A percentile compares a stretch with the other conserved stretches of the same genome.
phyloP scores from a whole-genome alignment of 2,329 filamentous ascomycete genomes.

The Hymenoscyphus fructigenus region DNA sequence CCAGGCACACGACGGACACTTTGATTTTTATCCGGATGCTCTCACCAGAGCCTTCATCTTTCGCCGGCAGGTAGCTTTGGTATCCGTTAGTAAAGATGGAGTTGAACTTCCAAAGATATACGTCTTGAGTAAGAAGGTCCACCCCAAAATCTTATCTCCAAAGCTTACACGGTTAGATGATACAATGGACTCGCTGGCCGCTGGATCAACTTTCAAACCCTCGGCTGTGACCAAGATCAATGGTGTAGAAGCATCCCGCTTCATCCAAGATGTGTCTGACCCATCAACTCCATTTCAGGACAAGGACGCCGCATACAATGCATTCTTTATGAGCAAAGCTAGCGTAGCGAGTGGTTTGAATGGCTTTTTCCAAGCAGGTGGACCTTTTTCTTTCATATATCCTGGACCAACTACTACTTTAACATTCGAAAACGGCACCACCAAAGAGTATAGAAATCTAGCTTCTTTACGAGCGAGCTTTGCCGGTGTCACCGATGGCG shows the following conservation, averaged over 20 bases:
- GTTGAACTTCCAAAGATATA: slow-evolving; percentile 52
- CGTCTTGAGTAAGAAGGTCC: slow-evolving; percentile 12
- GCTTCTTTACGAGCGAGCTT: slow-evolving; percentile 37
- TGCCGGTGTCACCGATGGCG: slow-evolving; percentile 23
- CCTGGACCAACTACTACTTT: slow-evolving; percentile 38
- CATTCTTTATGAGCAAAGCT: slow-evolving; percentile 38
- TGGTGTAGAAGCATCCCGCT: slow-evolving; percentile 48
- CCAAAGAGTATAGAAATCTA: slow-evolving; percentile 32
- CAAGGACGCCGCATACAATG: slow-evolving; percentile 39
- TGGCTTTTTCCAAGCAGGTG: slow-evolving; percentile 10
- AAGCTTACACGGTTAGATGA: background rate
- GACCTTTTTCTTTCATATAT: slow-evolving; percentile 33
- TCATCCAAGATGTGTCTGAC: slow-evolving; percentile 45
- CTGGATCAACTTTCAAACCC: slow-evolving; percentile 41
- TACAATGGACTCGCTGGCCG: background rate
- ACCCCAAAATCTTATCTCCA: background rate
- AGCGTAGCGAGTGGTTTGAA: slow-evolving; percentile 34
- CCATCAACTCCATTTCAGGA: slow-evolving; percentile 36
- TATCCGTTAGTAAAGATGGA: slow-evolving; percentile 60
- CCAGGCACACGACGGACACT: slow-evolving; percentile 62
- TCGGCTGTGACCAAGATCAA: slow-evolving; percentile 54
- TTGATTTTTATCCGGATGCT: slow-evolving; percentile 41
- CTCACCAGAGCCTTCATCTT: slow-evolving; percentile 47
- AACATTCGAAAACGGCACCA: slow-evolving; percentile 40
- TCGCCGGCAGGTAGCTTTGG: slow-evolving; percentile 47